Base-by-base conservation (phyloP, 2,329 filamentous ascomycete species). In the Ceratocystis eucalypticola region DNA sequence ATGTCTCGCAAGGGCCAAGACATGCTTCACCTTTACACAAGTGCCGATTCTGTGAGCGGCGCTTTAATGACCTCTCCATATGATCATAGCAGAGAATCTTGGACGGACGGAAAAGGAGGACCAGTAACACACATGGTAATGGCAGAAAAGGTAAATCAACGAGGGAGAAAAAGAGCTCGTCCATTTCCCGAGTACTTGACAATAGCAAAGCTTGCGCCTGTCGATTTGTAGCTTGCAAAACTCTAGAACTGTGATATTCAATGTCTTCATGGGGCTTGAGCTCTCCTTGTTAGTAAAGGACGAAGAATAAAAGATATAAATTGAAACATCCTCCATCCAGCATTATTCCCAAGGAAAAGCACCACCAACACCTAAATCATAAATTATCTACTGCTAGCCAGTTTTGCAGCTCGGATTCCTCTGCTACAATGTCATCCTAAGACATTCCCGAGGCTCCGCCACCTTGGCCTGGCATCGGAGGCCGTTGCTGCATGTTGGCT, bases 391-490 rank as follows among this genome's bases (percentile, higher is more conserved):
- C 53, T 33, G 33, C 8, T 30, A 57, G 53, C 53, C 53, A 57
- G 53, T 28, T 57, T 33, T 65, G 50, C 22, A 37, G 17, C 63
- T 59, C 33, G 37, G 33, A 50, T 22, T 57, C 63, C 63, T 65
- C 63, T 15, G 22, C 62, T 12, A 65, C 30, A 55, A 67, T 67
- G 53, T 65, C 66, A n/a, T 67, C 57, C 66, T 67, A 67, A 15
- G 66, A 65, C 66, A 67, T 65, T 17, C 66, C 66, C 10, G 63
- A 62, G 64, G 45, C 46, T 48, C 62, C 62, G 17, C 66, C 66
- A 37, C 63, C 66, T 50, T 65, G 66, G 12, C 66, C 63, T 25
- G 66, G 55, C 66, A 67, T 67, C 22, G 62, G 66, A 28, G 66
- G 66, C 33, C 63, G 62, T 48, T 67, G 66, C 55, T 65, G 62